Percentiles rank a stretch among this genome's conserved stretches.
Conservation (phyloP, 139 green algal genomes). For the Edaphochlamys debaryana region DNA sequence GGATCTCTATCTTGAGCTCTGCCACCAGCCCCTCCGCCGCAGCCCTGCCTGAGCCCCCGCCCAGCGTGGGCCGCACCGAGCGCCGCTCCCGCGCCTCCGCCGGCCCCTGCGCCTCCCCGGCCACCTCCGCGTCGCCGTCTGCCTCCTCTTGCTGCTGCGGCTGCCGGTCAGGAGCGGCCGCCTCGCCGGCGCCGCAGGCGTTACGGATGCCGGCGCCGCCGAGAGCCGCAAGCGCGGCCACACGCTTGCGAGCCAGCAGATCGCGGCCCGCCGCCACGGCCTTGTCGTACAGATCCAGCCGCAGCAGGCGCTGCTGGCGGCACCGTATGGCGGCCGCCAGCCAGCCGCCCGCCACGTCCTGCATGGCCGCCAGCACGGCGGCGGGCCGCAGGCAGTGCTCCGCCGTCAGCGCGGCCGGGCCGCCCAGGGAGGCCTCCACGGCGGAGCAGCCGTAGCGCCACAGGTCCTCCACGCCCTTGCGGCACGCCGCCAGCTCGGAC, state of each 20-base stretch:
- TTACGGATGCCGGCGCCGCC: neutral
- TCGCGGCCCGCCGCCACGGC: conserved; percentile 15
- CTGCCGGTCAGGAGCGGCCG: neutral
- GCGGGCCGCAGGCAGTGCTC: neutral
- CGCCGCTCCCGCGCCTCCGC: too few relatives aligned
- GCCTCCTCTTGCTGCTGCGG: neutral
- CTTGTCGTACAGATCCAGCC: conserved; percentile 24
- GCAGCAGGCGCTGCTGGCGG: conserved; percentile 33
- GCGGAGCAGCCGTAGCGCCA: conserved; percentile 31
- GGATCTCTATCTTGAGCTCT: conserved; percentile 23
- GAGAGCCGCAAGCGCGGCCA: conserved; percentile 30
- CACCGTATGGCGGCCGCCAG: conserved; percentile 32
- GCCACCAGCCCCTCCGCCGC: neutral
- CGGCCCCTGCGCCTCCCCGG: neutral
- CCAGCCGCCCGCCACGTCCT: conserved; percentile 27
- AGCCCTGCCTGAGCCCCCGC: neutral
- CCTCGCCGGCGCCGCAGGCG: neutral
- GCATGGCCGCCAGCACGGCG: conserved; percentile 25
- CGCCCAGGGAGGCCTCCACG: conserved; percentile 1
- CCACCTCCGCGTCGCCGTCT: neutral
- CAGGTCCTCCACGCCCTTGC: conserved; percentile 24
- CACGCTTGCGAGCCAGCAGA: conserved; percentile 4
- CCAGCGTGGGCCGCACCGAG: neutral
- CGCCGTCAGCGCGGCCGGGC: neutral
- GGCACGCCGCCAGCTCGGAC: conserved; percentile 25